Evolutionary conservation across 257 asterid species (phyloP), one percentile per base, ranked within the genome.

Genomic region (Prunella vulgaris): DNA sequence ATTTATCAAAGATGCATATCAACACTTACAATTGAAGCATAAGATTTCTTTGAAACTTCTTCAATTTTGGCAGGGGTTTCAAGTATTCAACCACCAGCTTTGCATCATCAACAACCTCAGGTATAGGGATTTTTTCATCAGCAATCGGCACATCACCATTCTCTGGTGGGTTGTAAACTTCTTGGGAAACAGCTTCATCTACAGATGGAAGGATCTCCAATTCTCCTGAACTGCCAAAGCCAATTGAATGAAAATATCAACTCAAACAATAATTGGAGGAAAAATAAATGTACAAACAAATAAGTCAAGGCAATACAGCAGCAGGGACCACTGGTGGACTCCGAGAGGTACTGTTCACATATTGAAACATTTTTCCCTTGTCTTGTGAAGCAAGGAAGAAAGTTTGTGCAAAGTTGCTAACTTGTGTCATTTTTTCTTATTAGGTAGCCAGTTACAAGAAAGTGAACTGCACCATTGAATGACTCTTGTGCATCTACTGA

Each of bases 361-460:
- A 90, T 21, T 96, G 86, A 57, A 94, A 84, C 66, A 94, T 84
- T 77, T 94, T 97, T 21, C 99, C 99, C 44, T 68, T 82, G 54
- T 89, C 96, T 74, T 94, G 99, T 40, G 99, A 96, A 14, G 99
- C 99, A 49, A 94, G 96, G 80, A 91, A 94, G 88, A 94, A 94
- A 33, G 86, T 64, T 62, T 94, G 99, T 15, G 95, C 74, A 78
- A 94, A 94, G 72, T 87, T 81, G 53, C 78, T 79, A 57, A 74
- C 76, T 74, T 80, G n/a, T 66, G 66, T 78, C 75, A 68, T 87
- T 92, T 58, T 82, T 77, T 75, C 89, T 93, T 1, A 83, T 81
- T 60, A 94, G 74, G 64, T 71, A 80, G 53, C 99, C 99, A 53
- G 97, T 93, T 59, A 93, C 99, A 62, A 93, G 95, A 67, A 89